A percentile compares a stretch with the other conserved stretches of the same genome.
Evolutionary conservation across 2,329 filamentous ascomycete species (phyloP).

Genomic region (Penicillium sp.): DNA sequence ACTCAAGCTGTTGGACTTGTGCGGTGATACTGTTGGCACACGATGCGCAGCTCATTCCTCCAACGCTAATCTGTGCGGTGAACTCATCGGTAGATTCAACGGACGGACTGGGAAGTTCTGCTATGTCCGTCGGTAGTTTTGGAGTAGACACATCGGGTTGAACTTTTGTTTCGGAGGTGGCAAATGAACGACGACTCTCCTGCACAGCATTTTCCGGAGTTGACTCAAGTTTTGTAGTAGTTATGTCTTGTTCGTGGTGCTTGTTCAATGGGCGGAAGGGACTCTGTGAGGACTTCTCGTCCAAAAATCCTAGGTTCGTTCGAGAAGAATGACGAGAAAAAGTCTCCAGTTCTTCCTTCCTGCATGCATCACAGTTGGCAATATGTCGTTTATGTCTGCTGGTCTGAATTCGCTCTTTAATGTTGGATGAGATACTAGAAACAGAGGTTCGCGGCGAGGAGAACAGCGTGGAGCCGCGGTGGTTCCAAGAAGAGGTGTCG

Average conservation of each 20-base stretch:
- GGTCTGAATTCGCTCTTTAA: conserved; percentile 20
- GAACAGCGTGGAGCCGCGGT: conserved; percentile 28
- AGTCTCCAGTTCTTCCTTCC: conserved; percentile 39
- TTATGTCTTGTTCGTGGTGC: conserved; percentile 1
- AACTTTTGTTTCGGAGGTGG: conserved; percentile 1
- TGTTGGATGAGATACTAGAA: conserved; percentile 21
- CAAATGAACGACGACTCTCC: background rate
- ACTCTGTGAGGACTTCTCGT: conserved; percentile 14
- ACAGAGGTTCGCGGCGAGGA: conserved; percentile 21
- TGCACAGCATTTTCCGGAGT: background rate
- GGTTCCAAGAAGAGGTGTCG: conserved; percentile 35
- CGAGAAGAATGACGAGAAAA: conserved; percentile 16
- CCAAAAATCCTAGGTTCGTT: conserved; percentile 14
- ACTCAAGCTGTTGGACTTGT: conserved; percentile 58
- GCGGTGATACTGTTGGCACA: conserved; percentile 65
- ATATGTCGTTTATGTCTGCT: conserved; percentile 42
- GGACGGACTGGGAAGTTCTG: conserved; percentile 5
- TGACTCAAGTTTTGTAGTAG: background rate
- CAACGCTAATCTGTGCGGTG: conserved; percentile 51
- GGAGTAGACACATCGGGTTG: background rate
- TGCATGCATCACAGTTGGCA: conserved; percentile 53
- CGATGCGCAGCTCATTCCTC: conserved; percentile 72
- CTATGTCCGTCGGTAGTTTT: background rate
- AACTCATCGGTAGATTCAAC: conserved; percentile 18
- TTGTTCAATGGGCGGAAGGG: background rate